Base-by-base conservation (phyloP, 2,329 filamentous ascomycete species). In the Claviceps pusilla region DNA sequence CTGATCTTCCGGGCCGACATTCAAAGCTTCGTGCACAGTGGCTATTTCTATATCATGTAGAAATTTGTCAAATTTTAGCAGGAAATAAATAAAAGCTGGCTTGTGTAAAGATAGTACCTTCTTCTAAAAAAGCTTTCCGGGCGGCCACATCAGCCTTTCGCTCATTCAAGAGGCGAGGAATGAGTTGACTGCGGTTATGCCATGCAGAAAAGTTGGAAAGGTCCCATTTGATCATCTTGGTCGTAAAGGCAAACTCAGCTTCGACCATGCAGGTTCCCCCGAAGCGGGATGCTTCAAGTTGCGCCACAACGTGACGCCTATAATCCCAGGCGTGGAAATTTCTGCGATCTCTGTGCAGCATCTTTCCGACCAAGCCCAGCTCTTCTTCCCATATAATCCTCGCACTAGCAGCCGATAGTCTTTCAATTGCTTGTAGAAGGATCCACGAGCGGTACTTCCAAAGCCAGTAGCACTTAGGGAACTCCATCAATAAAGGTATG, bases 291-390 rank as follows among this genome's bases (percentile, higher is more conserved):
- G 77, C 79, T 67, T 95, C 88, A 2, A 97, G 75, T 55, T 82
- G 78, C n/a, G 76, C 71, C 3, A 96, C 83, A 5, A 96, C 83
- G 53, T 82, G 79, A 49, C 89, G 82, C 52, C 93, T 78, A 67
- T 98, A 98, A 47, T 85, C 84, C 93, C 93, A 98, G 37, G 91
- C 93, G 66, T 97, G 93, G 65, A 96, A 98, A 66, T 98, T 98
- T 51, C 93, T 82, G 58, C 79, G 84, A 68, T 98, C 93, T 52
- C 84, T 80, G 55, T 75, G 79, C 48, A 98, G 76, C 90, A 98
- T 95, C 70, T 94, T 95, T 56, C 82, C 79, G 24, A 89, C 87
- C 9, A 97, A 74, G 0, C 75, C 82, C 19, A 98, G 78, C 68
- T 98, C 93, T 58, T 85, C 82, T 62, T 85, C 75, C 93, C 93